Evolutionary conservation across 176 grass and related monocot species (phyloP), one percentile per base, ranked within the genome.

Genomic region (Hyparrhenia diplandra): DNA sequence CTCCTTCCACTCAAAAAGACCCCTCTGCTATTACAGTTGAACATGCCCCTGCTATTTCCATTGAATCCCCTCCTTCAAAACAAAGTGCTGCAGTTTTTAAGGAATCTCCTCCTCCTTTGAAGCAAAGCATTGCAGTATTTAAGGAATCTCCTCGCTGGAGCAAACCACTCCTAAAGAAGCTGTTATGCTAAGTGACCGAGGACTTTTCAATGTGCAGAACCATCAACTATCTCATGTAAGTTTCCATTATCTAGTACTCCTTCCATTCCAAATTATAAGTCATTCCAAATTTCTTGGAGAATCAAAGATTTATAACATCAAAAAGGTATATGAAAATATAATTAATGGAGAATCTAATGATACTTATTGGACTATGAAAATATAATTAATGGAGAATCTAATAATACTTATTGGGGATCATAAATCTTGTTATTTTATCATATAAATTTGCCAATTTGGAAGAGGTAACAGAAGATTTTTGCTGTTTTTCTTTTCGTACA

Each of bases 151-250:
- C 29, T 36, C 75, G 62, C 24, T 64, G 28, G 77, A 79, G 72
- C 46, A 84, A 87, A 80, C 59, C 46, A 29, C 54, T 86, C 82
- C 41, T 27, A 36, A 86, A 79, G 85, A 73, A 72, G 64, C 65
- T 74, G n/a, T 82, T 46, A 54, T 64, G 21, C 84, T 84, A 89
- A 77, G 62, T 80, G 81, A 89, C 52, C 69, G 87, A 96, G 88
- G 74, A 79, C 49, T 86, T 87, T 64, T 68, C 77, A 84, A 76
- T n/a, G 29, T 79, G 64, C 81, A 97, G 70, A 87, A 89, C 59
- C 85, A 71, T 83, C 83, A 93, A 72, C 78, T 89, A 85, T 99
- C 82, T 88, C 97, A 87, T 92, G 93, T 99, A 91, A 93, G 91
- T 28, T 73, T 83, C 83, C 57, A 52, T 57, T 75, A 32, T 47